A percentile compares a stretch with the other conserved stretches of the same genome.
Evolutionary conservation across 768 basidiomycete species (phyloP).

Genomic region (Lyophyllum shimeji): DNA sequence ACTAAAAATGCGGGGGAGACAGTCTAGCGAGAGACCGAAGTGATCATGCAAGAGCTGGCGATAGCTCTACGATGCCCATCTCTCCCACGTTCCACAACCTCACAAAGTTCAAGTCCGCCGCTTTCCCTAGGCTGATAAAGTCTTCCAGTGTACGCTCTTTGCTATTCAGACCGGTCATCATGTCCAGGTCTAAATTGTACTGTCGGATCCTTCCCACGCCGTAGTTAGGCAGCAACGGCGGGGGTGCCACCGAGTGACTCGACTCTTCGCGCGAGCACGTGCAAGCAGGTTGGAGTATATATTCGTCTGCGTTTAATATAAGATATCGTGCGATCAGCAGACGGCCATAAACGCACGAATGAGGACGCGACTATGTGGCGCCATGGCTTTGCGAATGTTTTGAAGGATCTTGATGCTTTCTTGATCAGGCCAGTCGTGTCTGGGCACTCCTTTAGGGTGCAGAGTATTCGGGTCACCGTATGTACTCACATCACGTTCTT

Average conservation of each 20-base stretch:
- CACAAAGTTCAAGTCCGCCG: constrained; percentile 32
- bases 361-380: constrained; percentile 31
- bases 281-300: constrained; percentile 29
- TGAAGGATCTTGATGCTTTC: constrained; percentile 34
- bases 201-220: constrained; percentile 38
- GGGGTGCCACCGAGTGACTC: constrained; percentile 31
- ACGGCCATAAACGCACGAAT: constrained; percentile 22
- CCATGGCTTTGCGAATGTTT: constrained; percentile 35
- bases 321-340: background rate
- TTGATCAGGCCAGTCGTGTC: constrained; percentile 42
- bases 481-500: background rate
- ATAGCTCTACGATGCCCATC: constrained; percentile 31
- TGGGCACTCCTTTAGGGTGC: constrained; percentile 8
- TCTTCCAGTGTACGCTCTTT: constrained; percentile 41
- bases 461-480: background rate
- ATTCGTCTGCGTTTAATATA: constrained; percentile 28
- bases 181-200: constrained; percentile 45
- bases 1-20: too few relatives aligned
- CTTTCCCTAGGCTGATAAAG: constrained; percentile 34
- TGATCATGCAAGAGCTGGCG: background rate
- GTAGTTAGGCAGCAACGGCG: constrained; percentile 48
- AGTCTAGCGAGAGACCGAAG: background rate
- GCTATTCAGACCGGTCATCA: constrained; percentile 42
- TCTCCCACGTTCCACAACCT: constrained; percentile 38
- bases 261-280: constrained; percentile 11